These are phyloP conservation scores for Persicaria maculosa DNA, from an alignment of 148 eudicot genomes.

Conservation along the genomic window DNA sequence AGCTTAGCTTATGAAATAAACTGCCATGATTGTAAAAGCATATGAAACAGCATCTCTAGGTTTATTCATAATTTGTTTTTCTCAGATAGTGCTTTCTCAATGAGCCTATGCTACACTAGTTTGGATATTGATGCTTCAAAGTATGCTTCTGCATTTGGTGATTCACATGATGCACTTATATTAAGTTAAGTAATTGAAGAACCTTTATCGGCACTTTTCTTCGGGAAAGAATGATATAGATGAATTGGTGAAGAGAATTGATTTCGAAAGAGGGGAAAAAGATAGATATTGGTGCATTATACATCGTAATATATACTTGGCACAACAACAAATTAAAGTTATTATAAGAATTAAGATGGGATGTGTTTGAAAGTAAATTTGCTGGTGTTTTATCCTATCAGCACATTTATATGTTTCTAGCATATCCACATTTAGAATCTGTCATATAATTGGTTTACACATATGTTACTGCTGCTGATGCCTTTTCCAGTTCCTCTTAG, in stretches of 20 bases:
- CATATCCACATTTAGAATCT: conserved; percentile 1
- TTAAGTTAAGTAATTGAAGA: background rate
- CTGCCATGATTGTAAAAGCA: background rate
- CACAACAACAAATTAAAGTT: too few species aligned
- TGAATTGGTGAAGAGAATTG: background rate
- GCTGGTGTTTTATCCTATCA: background rate
- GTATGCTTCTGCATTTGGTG: background rate
- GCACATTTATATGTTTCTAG: background rate
- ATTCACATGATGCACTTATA: background rate
- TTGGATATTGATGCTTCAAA: background rate
- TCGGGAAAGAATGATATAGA: background rate
- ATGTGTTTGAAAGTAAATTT: too few species aligned
- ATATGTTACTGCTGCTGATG: background rate
- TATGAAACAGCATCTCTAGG: background rate
- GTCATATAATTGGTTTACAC: background rate
- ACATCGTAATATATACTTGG: too few species aligned
- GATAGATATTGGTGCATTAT: too few species aligned
- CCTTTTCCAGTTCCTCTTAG: background rate
- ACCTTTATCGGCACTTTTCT: background rate
- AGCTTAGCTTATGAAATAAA: background rate
- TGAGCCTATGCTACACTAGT: background rate
- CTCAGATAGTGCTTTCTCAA: background rate
- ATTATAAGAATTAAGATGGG: too few species aligned
- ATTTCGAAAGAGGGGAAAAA: too few species aligned
- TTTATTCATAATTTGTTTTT: too few species aligned